Base-by-base conservation (phyloP, 2,329 filamentous ascomycete species). In the Podosphaera fusca region DNA sequence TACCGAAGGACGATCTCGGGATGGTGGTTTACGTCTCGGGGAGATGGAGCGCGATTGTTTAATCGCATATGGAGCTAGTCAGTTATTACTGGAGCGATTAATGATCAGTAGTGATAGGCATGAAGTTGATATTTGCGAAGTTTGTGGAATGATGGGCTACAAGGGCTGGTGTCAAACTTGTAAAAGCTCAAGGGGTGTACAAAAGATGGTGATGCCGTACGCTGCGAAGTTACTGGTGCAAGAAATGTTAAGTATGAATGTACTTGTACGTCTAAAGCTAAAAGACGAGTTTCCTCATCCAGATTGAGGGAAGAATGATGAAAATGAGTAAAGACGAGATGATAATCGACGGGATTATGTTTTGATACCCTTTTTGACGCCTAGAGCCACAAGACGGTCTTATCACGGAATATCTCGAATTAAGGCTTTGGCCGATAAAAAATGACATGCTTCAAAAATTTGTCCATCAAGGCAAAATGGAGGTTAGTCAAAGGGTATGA, bases 11-110 rank as follows among this genome's bases (percentile, higher is more conserved):
- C 81, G 92, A 64, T 94, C 89, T 7, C 76, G 90, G 58, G 87
- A 94, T 62, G 92, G 92, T 70, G 92, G 92, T 69, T 75, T 98
- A 49, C 83, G 92, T 68, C 74, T 98, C 51, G 92, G 94, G 67
- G 92, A 98, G 72, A 98, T 98, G 94, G 92, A 98, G 69, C 87
- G 92, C 64, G 92, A 98, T 73, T 98, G 92, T 71, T 70, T 98
- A 60, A 96, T 98, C 64, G 92, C 92, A 8, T 98, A 98, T 68
- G 92, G 92, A 58, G 92, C 92, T 7, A 88, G 82, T 56, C 92
- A 98, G 70, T 75, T 98, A 40, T 75, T 98, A 36, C 75, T 96
- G 2, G 92, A 98, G 71, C 81, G 92, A 42, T 74, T 98, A 59
- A 98, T 98, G 94, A 78, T 94, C 60, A 89, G 84, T 61, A 94